Conservation (phyloP, 495 filamentous ascomycete genomes). For the Bacidia gigantensis region DNA sequence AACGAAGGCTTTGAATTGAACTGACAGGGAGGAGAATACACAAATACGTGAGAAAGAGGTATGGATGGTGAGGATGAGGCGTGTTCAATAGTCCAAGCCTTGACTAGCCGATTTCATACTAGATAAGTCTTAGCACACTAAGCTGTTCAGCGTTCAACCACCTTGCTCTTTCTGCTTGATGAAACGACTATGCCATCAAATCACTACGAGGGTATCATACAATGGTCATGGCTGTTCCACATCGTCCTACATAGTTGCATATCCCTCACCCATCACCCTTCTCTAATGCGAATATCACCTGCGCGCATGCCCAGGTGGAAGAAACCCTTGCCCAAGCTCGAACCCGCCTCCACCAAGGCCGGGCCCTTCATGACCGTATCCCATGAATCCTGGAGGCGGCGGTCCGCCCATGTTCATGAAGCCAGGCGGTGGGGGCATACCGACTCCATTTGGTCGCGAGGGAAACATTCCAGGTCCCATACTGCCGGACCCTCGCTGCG, state of each 20-base stretch:
- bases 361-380: conserved; percentile 5
- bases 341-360: background rate
- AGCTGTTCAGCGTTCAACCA: too few relatives aligned
- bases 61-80: too few relatives aligned
- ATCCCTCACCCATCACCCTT: background rate
- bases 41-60: too few relatives aligned
- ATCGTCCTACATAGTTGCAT: conserved; percentile 5
- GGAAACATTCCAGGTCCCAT: conserved; percentile 33
- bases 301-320: conserved; percentile 9
- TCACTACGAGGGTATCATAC: conserved; percentile 12
- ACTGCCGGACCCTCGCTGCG: conserved; percentile 23
- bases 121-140: too few relatives aligned
- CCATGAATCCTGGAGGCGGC: conserved; percentile 32
- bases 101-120: too few relatives aligned
- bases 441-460: conserved; percentile 19
- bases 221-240: conserved; percentile 4
- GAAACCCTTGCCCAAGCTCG: conserved; percentile 10
- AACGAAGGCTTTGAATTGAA: too few relatives aligned
- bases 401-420: conserved; percentile 33
- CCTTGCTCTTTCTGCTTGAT: too few relatives aligned
- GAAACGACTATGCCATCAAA: background rate
- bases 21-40: too few relatives aligned
- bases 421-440: conserved; percentile 37
- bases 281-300: conserved; percentile 1
- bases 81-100: too few relatives aligned